Evolutionary conservation across 1,284 basidiomycete species (phyloP), one percentile per base, ranked within the genome.

Genomic region (Coniferiporia sulphurascens): DNA sequence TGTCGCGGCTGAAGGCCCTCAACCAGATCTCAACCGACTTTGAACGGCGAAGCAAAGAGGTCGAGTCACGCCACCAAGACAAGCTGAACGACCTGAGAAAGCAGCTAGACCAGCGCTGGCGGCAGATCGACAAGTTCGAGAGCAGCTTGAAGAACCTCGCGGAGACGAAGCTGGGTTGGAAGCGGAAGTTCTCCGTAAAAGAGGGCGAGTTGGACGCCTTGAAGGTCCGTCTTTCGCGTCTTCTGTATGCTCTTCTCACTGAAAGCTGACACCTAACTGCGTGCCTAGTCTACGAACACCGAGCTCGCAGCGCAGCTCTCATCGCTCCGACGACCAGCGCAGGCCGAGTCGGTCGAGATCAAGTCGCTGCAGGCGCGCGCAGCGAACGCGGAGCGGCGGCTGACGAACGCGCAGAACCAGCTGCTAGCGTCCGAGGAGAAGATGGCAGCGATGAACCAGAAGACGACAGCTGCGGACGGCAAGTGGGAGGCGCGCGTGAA

Each of bases 401-500:
- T 93, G 3, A 81, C 83, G 53, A 89, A 89, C 51, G 85, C 91
- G 3, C 86, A 89, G 68, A 92, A 94, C 64, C 92, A 95, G 68
- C 79, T 97, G 3, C 72, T 84, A 0, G 79, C 85, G 32, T 84
- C 90, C 1, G 95, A 98, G 70, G 91, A 94, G 70, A 87, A 89
- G 71, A 79, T 96, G 54, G 83, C 86, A 0, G 72, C 78, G 46
- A 80, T 89, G 70, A 88, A 87, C 65, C 80, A 85, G 72, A 89
- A 85, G 75, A 87, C 80, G 35, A 75, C 78, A 0, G 76, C 74
- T 0, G 87, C 90, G 0, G 93, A 94, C 69, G 77, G 72, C 62
- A 97, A 93, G 73, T 98, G 93, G 94, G 95, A 95, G 69, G 93
- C 86, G 0, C 80, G 95, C 13, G 90, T 97, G 52, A 89, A 88